phyloP scores from a whole-genome alignment of 1,284 basidiomycete species.

The Boletellus deceptivus region DNA sequence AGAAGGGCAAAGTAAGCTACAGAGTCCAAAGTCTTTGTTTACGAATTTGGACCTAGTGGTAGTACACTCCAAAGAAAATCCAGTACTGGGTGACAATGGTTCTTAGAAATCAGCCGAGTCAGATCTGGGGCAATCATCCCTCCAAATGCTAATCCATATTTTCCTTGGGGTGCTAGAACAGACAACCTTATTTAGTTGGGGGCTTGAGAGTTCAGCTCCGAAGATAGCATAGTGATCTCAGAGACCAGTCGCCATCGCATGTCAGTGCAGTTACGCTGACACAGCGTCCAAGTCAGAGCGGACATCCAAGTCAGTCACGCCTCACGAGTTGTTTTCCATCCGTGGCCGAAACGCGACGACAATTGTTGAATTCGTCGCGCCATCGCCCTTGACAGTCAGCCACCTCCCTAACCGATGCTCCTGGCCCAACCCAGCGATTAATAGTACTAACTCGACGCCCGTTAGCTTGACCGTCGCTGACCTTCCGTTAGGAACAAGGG shows the following conservation, averaged over 20 bases:
- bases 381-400: constrained; percentile 70
- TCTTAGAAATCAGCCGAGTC: too few relatives aligned
- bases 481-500: constrained; percentile 1
- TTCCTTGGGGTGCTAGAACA: too few relatives aligned
- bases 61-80: too few relatives aligned
- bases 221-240: too few relatives aligned
- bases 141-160: too few relatives aligned
- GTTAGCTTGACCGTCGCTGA: constrained; percentile 17
- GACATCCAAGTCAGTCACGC: neutral
- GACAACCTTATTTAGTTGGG: too few relatives aligned
- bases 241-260: neutral
- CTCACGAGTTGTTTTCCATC: constrained; percentile 7
- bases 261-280: neutral
- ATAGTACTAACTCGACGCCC: constrained; percentile 47
- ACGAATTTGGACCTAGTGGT: too few relatives aligned
- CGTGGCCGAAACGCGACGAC: constrained; percentile 45
- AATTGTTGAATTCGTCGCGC: constrained; percentile 71
- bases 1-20: neutral
- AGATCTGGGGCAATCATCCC: too few relatives aligned
- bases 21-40: too few relatives aligned
- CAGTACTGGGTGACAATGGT: too few relatives aligned
- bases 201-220: too few relatives aligned
- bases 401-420: constrained; percentile 91
- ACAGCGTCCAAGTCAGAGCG: neutral
- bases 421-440: constrained; percentile 82